Evolutionary conservation across 1,284 basidiomycete species (phyloP).

Genomic region (Neolentinus lepideus): DNA sequence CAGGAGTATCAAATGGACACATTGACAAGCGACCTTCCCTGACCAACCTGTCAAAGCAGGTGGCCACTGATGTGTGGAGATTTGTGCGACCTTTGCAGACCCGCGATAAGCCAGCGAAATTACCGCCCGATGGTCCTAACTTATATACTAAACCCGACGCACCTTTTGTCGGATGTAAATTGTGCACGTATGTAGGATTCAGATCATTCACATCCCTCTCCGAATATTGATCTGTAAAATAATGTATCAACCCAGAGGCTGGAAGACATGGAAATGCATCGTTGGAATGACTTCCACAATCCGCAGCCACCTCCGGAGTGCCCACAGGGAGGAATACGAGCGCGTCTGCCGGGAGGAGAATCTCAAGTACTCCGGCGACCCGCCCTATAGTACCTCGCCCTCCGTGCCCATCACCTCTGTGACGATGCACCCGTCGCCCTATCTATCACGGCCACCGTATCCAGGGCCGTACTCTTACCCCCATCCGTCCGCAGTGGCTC

Average conservation of each 20-base stretch:
- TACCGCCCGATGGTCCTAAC: background rate
- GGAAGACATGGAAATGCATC: slow-evolving; percentile 2
- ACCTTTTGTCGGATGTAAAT: background rate
- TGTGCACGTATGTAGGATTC: background rate
- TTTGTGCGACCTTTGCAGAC: background rate
- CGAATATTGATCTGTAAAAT: background rate
- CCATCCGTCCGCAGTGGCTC: background rate
- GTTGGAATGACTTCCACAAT: slow-evolving; percentile 1
- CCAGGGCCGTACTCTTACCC: too few relatives aligned
- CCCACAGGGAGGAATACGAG: background rate
- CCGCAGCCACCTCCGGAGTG: background rate
- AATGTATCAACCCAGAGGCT: background rate
- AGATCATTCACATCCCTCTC: background rate
- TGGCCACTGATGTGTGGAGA: background rate
- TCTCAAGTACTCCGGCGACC: background rate
- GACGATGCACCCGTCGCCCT: background rate
- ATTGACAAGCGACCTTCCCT: background rate
- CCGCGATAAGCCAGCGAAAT: background rate
- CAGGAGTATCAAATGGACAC: background rate
- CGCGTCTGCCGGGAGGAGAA: background rate
- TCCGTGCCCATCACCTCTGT: background rate
- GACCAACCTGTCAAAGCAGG: slow-evolving; percentile 1
- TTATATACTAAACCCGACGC: slow-evolving; percentile 1
- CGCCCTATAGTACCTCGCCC: background rate
- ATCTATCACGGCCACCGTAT: background rate